Evolutionary conservation across 768 basidiomycete species (phyloP), one percentile per base, ranked within the genome.

Genomic region (Mycena latifolia): DNA sequence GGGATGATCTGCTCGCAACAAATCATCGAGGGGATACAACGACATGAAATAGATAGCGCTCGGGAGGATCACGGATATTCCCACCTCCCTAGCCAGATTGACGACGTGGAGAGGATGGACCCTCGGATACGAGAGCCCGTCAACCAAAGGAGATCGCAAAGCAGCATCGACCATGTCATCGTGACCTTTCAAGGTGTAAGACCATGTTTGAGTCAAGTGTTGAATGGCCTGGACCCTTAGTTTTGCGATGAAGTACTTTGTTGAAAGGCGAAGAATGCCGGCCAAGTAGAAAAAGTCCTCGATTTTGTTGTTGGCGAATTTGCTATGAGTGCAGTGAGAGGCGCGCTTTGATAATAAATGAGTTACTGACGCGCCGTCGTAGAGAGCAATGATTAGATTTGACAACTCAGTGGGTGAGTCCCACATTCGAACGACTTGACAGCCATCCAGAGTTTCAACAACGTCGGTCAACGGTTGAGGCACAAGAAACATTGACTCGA

Each of bases 91-190:
- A 17, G 86, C 86, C 43, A 88, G 82, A 61, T 87, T 86, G 56
- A 89, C 80, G 35, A 88, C 82, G 68, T 86, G 85, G 28, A 89
- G 65, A 11, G 88, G 88, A 69, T 89, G 88, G 29, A 85, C 84
- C 63, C 83, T 87, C 18, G 88, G 88, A 68, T 85, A 88, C n/a
- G 85, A 82, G 43, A 85, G 74, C 60, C 82, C 78, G 66, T 80
- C 75, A 56, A 83, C 76, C 17, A 74, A 58, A 7, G 81, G 83
- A 5, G 84, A 75, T 27, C 69, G 76, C 28, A 87, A 68, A 2
- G 88, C 88, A 22, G 74, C 77, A 53, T 82, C 77, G 15, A 88
- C 81, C 86, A 88, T 88, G 24, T 76, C 76, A 65, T 89, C 87
- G 66, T 89, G 88, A 12, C 85, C 86, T 41, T 79, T 74, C 5